phyloP scores from a whole-genome alignment of 2,329 filamentous ascomycete species.

The Pestalotiopsis sp. region DNA sequence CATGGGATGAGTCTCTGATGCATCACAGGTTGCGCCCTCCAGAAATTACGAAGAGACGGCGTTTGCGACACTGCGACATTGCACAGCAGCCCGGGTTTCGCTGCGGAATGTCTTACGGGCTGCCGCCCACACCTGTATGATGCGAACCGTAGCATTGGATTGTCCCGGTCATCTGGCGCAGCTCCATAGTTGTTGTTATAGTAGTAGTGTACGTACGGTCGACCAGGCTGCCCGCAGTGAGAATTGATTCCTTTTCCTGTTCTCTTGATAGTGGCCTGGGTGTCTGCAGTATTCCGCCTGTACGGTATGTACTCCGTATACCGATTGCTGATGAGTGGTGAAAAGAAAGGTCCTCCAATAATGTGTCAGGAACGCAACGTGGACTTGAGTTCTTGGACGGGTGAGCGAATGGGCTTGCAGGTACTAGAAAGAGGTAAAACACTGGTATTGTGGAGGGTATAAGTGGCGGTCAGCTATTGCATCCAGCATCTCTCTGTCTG shows the following conservation, averaged over 20 bases:
- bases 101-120: neutral
- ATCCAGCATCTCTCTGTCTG: neutral
- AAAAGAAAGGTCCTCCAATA: neutral
- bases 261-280: too few relatives aligned
- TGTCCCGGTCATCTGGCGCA: neutral
- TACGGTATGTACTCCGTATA: too few relatives aligned
- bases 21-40: neutral
- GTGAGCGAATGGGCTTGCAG: neutral
- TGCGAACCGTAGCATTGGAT: slow-evolving; percentile 6
- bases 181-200: too few relatives aligned
- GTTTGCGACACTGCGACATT: slow-evolving; percentile 17
- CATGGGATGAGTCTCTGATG: neutral
- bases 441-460: neutral
- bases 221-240: neutral
- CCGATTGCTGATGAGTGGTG: neutral
- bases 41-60: slow-evolving; percentile 2
- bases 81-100: slow-evolving; percentile 12
- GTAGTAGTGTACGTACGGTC: too few relatives aligned
- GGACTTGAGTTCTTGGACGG: neutral
- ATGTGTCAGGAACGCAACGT: neutral
- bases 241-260: too few relatives aligned
- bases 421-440: neutral
- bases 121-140: neutral
- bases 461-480: neutral
- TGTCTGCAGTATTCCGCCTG: too few relatives aligned